Evolutionary conservation across 371 early-diverging fungal species (phyloP).

Genomic region (Mucor racemosus): DNA sequence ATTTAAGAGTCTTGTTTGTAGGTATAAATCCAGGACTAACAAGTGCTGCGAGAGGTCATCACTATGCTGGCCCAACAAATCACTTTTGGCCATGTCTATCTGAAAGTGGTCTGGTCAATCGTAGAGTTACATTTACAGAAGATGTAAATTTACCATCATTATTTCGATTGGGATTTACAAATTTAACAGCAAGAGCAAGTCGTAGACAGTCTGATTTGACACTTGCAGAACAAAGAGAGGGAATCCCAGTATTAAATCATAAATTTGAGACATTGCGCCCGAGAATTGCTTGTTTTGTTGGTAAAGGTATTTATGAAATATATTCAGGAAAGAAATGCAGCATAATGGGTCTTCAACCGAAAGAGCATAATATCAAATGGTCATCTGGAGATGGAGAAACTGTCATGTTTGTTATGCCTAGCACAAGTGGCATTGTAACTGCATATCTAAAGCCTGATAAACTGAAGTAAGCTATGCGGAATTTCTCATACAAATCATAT

Average conservation of each 20-base stretch:
- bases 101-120: slow-evolving; percentile 55
- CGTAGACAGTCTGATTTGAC: slow-evolving; percentile 61
- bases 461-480: slow-evolving; percentile 35
- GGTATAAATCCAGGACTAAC: slow-evolving; percentile 80
- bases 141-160: slow-evolving; percentile 54
- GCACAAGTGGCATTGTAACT: slow-evolving; percentile 73
- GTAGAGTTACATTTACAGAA: slow-evolving; percentile 49
- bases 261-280: slow-evolving; percentile 69
- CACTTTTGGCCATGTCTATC: slow-evolving; percentile 80
- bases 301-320: slow-evolving; percentile 73
- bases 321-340: slow-evolving; percentile 50
- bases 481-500: neutral
- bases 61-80: slow-evolving; percentile 77
- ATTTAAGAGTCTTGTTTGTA: slow-evolving; percentile 75
- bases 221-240: slow-evolving; percentile 59
- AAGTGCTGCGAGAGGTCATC: slow-evolving; percentile 65
- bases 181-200: slow-evolving; percentile 54
- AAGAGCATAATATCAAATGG: slow-evolving; percentile 30
- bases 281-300: slow-evolving; percentile 73
- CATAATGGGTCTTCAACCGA: slow-evolving; percentile 42
- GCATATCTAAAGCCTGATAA: slow-evolving; percentile 66
- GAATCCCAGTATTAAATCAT: slow-evolving; percentile 62
- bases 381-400: slow-evolving; percentile 37
- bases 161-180: slow-evolving; percentile 71
- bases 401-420: slow-evolving; percentile 73